These are phyloP conservation scores for Alternaria triticina DNA, from an alignment of 2,329 filamentous ascomycete species.

Conservation along the genomic window DNA sequence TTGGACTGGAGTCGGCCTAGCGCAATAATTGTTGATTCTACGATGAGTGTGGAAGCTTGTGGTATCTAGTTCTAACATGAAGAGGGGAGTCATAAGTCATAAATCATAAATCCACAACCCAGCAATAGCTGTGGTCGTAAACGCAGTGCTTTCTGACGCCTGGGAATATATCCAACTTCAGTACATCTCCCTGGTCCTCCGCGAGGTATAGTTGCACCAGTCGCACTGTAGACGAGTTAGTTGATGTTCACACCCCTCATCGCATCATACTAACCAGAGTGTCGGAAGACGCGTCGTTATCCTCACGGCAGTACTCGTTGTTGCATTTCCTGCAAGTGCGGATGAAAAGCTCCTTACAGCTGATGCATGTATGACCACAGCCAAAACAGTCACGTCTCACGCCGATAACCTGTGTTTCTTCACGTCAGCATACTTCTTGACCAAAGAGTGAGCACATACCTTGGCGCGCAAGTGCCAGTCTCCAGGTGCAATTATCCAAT, in stretches of 20 bases:
- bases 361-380: constrained; percentile 80
- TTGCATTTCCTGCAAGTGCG: constrained; percentile 74
- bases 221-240: constrained; percentile 41
- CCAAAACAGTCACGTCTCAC: constrained; percentile 81
- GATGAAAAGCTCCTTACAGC: constrained; percentile 76
- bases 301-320: constrained; percentile 81
- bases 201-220: constrained; percentile 48
- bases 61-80: too few species aligned
- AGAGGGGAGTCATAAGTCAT: too few species aligned
- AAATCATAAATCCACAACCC: too few species aligned
- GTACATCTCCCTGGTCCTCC: constrained; percentile 46
- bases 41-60: too few species aligned
- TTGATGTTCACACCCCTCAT: neutral
- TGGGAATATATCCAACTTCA: too few species aligned
- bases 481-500: constrained; percentile 43
- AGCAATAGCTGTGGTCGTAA: too few species aligned
- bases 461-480: constrained; percentile 44
- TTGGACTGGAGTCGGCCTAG: too few species aligned
- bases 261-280: constrained; percentile 52
- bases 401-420: constrained; percentile 50
- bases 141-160: too few species aligned
- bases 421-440: constrained; percentile 39
- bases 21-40: too few species aligned
- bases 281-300: constrained; percentile 81
- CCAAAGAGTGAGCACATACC: constrained; percentile 42